Percentiles rank a stretch among this genome's conserved stretches.
These are phyloP conservation scores for Mallotus japonicus DNA, from an alignment of 441 rosid genomes.

Conservation along the genomic window DNA sequence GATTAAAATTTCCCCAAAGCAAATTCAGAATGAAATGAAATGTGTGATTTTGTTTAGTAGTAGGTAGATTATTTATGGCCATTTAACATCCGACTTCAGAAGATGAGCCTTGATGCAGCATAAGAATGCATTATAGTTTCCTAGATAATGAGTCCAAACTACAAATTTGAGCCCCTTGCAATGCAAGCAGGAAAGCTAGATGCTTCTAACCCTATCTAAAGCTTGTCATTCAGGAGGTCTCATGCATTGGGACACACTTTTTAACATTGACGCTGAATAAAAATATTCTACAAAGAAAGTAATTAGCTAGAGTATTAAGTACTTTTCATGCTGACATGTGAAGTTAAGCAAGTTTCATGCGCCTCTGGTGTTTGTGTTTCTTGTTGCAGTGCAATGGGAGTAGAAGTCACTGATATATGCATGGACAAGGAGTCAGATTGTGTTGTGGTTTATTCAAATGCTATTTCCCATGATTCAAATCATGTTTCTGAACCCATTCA, in stretches of 20 bases:
- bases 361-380: constrained; percentile 14
- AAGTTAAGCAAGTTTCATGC: background rate
- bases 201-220: background rate
- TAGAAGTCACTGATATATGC: constrained; percentile 67
- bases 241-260: background rate
- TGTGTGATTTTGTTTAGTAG: background rate
- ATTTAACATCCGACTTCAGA: background rate
- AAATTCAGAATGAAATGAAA: background rate
- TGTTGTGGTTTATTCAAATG: constrained; percentile 48
- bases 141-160: background rate
- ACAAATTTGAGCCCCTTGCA: background rate
- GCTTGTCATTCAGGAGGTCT: background rate
- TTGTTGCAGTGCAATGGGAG: constrained; percentile 50
- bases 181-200: background rate
- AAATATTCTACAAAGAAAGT: too few species aligned
- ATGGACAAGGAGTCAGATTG: constrained; percentile 83
- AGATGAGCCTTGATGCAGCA: background rate
- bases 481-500: constrained; percentile 44
- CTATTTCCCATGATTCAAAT: constrained; percentile 41
- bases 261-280: background rate
- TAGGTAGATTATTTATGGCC: constrained; percentile 5
- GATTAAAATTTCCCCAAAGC: background rate
- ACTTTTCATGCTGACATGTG: background rate
- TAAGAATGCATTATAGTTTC: background rate
- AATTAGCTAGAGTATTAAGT: too few species aligned